Conservation (phyloP, 495 filamentous ascomycete genomes). For the Staphylotrichum tortipilum region DNA sequence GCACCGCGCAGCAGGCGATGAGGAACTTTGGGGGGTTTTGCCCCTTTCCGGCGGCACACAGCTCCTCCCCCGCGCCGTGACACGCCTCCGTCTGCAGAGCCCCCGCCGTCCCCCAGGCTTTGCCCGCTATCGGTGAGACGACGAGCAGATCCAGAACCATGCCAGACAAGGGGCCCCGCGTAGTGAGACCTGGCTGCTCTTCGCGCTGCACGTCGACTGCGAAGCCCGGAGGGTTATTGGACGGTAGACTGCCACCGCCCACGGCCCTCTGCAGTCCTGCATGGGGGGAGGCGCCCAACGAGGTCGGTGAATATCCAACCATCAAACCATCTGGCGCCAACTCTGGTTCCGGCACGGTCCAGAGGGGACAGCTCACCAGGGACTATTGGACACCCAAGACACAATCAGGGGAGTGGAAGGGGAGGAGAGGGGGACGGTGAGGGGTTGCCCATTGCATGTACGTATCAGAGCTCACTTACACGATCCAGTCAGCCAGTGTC, state of each 20-base stretch:
- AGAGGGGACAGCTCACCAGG: background rate
- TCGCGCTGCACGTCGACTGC: background rate
- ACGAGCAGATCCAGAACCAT: background rate
- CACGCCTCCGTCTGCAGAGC: background rate
- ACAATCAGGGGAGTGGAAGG: too few relatives aligned
- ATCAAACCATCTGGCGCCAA: constrained; percentile 8
- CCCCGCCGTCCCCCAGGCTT: background rate
- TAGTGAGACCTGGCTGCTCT: background rate
- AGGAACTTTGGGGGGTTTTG: background rate
- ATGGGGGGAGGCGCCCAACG: constrained; percentile 6
- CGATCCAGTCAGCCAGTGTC: background rate
- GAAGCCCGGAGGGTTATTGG: constrained; percentile 1
- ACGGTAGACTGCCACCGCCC: background rate
- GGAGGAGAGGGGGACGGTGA: too few relatives aligned
- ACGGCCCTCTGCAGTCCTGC: background rate
- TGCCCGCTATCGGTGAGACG: background rate
- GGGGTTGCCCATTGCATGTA: too few relatives aligned
- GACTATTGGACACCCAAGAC: background rate
- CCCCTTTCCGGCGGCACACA: background rate
- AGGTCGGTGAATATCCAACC: constrained; percentile 12
- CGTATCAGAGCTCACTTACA: background rate
- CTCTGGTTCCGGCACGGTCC: background rate
- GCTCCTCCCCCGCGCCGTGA: background rate
- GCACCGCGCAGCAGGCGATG: background rate
- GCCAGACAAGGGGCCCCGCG: background rate